Evolutionary conservation across 1,284 basidiomycete genomes (phyloP).

Genomic region (Leccinum subspadiceum): DNA sequence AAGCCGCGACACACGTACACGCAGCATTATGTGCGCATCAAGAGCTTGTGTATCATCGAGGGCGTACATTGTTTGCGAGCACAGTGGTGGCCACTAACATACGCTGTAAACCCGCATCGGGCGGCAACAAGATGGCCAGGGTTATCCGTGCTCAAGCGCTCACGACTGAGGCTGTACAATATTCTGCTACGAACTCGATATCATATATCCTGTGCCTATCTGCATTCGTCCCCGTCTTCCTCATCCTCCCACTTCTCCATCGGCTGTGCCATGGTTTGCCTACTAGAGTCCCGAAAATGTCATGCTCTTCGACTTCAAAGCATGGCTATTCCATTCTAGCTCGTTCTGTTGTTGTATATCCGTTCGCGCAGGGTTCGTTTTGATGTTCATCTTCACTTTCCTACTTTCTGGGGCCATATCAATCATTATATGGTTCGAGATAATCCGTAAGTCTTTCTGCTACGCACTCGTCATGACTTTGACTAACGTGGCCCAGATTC

Average conservation of each 20-base stretch:
- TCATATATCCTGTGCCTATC: neutral
- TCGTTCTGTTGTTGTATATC: constrained; percentile 64
- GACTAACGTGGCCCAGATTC: constrained; percentile 21
- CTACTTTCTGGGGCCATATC: constrained; percentile 50
- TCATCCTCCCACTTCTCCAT: neutral
- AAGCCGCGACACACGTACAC: too few relatives aligned
- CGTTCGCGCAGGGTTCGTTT: constrained; percentile 58
- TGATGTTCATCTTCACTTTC: constrained; percentile 51
- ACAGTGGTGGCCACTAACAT: too few relatives aligned
- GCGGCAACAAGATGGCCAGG: constrained; percentile 4
- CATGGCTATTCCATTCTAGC: constrained; percentile 30
- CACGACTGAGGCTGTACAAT: constrained; percentile 9
- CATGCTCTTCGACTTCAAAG: constrained; percentile 25
- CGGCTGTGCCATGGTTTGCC: neutral
- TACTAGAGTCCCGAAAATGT: neutral
- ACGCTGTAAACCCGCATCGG: constrained; percentile 8
- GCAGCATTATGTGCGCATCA: too few relatives aligned
- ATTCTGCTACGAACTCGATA: neutral
- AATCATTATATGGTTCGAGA: constrained; percentile 57
- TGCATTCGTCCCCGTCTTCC: neutral
- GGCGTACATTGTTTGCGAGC: too few relatives aligned
- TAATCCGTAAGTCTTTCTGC: constrained; percentile 43
- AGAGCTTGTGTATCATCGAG: too few relatives aligned
- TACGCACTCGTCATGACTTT: neutral
- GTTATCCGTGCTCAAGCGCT: neutral